phyloP scores from a whole-genome alignment of 495 filamentous ascomycete species.

The Cladorrhinum samala region DNA sequence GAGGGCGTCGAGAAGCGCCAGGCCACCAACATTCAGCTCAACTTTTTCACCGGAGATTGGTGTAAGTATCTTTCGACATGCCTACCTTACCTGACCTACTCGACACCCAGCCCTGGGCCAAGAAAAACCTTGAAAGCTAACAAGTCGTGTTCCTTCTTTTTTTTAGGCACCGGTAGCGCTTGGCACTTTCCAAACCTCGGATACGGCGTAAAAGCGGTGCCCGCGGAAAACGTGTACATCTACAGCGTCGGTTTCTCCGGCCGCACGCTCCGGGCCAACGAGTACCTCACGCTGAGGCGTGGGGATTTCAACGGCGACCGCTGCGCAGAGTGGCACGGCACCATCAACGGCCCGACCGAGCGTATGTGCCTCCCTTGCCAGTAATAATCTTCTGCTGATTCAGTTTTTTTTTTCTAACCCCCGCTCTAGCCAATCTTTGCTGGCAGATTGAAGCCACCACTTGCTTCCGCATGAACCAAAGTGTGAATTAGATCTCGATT shows the following conservation, averaged over 20 bases:
- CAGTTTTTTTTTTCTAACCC: background rate
- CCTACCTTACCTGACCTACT: background rate
- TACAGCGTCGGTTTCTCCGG: background rate
- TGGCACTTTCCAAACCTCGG: background rate
- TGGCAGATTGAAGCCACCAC: background rate
- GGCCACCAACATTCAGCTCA: background rate
- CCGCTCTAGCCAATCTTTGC: background rate
- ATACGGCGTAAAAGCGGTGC: background rate
- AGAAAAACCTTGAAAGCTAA: no score
- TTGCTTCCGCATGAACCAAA: background rate
- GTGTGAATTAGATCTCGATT: no score
- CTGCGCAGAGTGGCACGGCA: background rate
- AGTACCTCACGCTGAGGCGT: background rate
- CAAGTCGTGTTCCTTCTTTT: background rate
- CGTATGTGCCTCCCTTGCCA: background rate
- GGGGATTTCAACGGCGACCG: background rate
- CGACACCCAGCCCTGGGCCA: background rate
- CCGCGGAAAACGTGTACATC: background rate
- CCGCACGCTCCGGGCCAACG: background rate
- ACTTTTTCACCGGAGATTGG: background rate
- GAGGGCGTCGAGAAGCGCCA: background rate
- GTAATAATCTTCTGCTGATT: background rate
- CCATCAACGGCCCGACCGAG: background rate
- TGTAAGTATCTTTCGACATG: background rate
- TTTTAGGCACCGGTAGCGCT: background rate